Base-by-base conservation (phyloP, 1,284 basidiomycete genomes). In the Uromyces viciae-fabae region DNA sequence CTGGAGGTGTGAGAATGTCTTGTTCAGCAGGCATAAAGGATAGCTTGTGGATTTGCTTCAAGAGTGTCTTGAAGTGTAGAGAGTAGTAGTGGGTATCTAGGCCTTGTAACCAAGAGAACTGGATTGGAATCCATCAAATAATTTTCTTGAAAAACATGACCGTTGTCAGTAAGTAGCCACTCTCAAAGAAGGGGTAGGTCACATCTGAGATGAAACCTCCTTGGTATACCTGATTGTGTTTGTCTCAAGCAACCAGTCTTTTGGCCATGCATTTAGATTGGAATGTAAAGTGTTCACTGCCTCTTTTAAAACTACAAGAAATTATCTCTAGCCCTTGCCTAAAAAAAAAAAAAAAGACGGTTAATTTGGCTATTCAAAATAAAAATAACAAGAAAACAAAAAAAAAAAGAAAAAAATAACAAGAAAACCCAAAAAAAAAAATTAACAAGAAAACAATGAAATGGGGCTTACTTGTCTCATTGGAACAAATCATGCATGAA, bases 171-270 rank as follows among this genome's bases (percentile, higher is more conserved):
- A 72, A 31, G 40, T 72, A 72, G 0, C 43, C 69, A 31, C 52
- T 72, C 14, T 36, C 38, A 72, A 72, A 72, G 28, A 72, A 72
- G 19, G 22, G n/a, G 17, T 72, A 72, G 25, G 69, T 72, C 4
- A 72, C 69, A 49, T 72, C 69, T 19, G 40, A 71, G 46, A 71
- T 17, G 15, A 71, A 33, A 1, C 68, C 68, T 2, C 68, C 68
- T 38, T 2, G 1, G 40, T 71, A 71, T n/a, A 28, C 1, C 14
- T 49, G 19, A 22, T 43, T 49, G 40, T 72, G 19, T 2, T 1
- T 0, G 22, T 72, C 69, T 1, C 42, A 46, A 3, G 25, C 15
- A 22, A 72, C 2, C 28, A 72, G 38, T 31, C 25, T 14, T 31
- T 43, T 14, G 15, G 22, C 15, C 42, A 36, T 49, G 25, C 62